phyloP scores from a whole-genome alignment of 768 basidiomycete species.

The Postia placenta region DNA sequence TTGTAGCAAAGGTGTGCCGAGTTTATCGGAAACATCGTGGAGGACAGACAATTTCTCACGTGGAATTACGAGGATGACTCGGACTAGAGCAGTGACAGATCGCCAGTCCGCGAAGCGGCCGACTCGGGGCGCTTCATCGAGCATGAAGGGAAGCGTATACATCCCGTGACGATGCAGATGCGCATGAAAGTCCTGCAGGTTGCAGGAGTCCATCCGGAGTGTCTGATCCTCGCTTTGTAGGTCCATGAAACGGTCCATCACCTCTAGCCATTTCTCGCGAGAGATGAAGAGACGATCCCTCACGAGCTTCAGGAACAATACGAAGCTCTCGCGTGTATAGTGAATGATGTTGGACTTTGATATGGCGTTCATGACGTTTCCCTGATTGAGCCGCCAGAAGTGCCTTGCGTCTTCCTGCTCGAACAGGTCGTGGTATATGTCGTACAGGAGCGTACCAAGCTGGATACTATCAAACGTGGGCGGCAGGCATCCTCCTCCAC shows the following conservation, averaged over 20 bases:
- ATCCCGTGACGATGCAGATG: slow-evolving; percentile 38
- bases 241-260: slow-evolving; percentile 30
- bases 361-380: slow-evolving; percentile 9
- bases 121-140: background rate
- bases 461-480: slow-evolving; percentile 24
- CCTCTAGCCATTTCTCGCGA: slow-evolving; percentile 34
- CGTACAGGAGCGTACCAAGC: slow-evolving; percentile 35
- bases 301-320: slow-evolving; percentile 35
- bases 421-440: slow-evolving; percentile 41
- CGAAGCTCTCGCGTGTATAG: slow-evolving; percentile 47
- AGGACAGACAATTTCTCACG: slow-evolving; percentile 16
- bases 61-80: slow-evolving; percentile 32
- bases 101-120: slow-evolving; percentile 17
- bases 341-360: slow-evolving; percentile 26
- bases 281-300: slow-evolving; percentile 26
- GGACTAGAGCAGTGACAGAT: slow-evolving; percentile 32
- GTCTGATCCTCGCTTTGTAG: slow-evolving; percentile 21
- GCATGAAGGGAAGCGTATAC: slow-evolving; percentile 21
- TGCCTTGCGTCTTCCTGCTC: slow-evolving; percentile 27
- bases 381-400: slow-evolving; percentile 4
- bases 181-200: slow-evolving; percentile 43
- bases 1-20: slow-evolving; percentile 24
- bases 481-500: slow-evolving; percentile 1
- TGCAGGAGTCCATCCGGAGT: slow-evolving; percentile 23
- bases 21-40: slow-evolving; percentile 15